Evolutionary conservation across 768 basidiomycete species (phyloP).

Genomic region (Nidula microcarpa): DNA sequence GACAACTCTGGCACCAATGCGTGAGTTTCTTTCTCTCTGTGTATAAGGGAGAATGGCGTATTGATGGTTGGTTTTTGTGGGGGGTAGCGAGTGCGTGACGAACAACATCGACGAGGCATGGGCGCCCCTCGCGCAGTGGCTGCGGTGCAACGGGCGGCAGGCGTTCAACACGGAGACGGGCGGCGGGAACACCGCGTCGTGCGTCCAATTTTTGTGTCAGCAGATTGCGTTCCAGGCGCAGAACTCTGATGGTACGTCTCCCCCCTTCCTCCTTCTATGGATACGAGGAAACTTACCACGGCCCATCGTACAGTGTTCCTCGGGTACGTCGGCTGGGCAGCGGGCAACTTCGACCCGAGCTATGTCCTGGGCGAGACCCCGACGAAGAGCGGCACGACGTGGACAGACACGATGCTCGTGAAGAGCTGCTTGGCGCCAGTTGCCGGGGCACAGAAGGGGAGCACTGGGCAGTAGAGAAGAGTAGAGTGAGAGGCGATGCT

Average conservation of each 20-base stretch:
- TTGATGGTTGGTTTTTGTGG: background rate
- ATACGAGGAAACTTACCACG: background rate
- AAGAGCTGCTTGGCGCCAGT: constrained; percentile 25
- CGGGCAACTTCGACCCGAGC: constrained; percentile 46
- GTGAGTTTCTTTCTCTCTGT: constrained; percentile 7
- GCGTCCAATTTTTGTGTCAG: constrained; percentile 39
- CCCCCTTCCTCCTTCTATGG: background rate
- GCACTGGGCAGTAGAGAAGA: too few species aligned
- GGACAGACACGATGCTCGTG: constrained; percentile 42
- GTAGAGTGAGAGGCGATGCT: too few species aligned
- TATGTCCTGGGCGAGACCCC: constrained; percentile 34
- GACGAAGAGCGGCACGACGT: constrained; percentile 21
- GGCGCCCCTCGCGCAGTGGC: constrained; percentile 44
- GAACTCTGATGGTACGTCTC: constrained; percentile 42
- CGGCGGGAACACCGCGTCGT: constrained; percentile 49
- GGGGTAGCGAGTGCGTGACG: constrained; percentile 40
- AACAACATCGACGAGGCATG: constrained; percentile 49
- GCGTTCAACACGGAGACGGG: constrained; percentile 63
- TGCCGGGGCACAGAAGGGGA: constrained; percentile 18
- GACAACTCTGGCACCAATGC: constrained; percentile 36
- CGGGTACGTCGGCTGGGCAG: constrained; percentile 57
- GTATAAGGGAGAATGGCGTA: background rate
- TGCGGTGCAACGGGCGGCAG: constrained; percentile 45
- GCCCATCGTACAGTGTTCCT: constrained; percentile 32
- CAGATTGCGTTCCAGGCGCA: constrained; percentile 42